Conservation (phyloP, 2,329 filamentous ascomycete genomes). For the Mariannaea elegans region DNA sequence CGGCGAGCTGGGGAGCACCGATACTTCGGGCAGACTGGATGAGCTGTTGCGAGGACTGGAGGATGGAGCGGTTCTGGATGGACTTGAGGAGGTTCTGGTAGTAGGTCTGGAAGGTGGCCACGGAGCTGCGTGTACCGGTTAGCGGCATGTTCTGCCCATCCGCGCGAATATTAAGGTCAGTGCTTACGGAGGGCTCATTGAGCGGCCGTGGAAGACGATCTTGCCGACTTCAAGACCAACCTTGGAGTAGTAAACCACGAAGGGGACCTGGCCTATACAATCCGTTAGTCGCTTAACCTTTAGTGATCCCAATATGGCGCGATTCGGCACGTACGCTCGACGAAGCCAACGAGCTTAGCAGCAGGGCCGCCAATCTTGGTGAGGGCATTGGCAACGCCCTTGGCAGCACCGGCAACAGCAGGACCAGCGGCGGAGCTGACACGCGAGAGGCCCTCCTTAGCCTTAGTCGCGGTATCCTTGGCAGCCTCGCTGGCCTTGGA, state of each 20-base stretch:
- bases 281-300: conserved; percentile 21
- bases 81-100: conserved; percentile 79
- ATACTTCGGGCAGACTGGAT: conserved; percentile 72
- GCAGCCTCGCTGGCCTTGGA: conserved; percentile 56
- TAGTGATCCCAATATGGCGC: not conserved
- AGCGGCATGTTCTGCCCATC: conserved; percentile 17
- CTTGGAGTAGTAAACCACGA: conserved; percentile 89
- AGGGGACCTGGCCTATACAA: conserved; percentile 79
- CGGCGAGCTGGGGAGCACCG: conserved; percentile 73
- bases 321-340: conserved; percentile 77
- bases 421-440: conserved; percentile 84
- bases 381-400: conserved; percentile 71
- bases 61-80: conserved; percentile 70
- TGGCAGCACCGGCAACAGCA: conserved; percentile 75
- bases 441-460: conserved; percentile 82
- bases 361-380: conserved; percentile 84
- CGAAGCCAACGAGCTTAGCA: conserved; percentile 78
- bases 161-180: conserved; percentile 18
- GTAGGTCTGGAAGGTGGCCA: conserved; percentile 86
- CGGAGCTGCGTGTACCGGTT: conserved; percentile 61
- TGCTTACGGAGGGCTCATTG: conserved; percentile 94
- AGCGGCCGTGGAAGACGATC: conserved; percentile 86
- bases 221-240: conserved; percentile 88
- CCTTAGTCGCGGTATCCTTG: conserved; percentile 65
- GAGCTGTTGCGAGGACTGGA: conserved; percentile 65